Conservation (phyloP, 2,329 filamentous ascomycete species). For the Xylariales sp. region DNA sequence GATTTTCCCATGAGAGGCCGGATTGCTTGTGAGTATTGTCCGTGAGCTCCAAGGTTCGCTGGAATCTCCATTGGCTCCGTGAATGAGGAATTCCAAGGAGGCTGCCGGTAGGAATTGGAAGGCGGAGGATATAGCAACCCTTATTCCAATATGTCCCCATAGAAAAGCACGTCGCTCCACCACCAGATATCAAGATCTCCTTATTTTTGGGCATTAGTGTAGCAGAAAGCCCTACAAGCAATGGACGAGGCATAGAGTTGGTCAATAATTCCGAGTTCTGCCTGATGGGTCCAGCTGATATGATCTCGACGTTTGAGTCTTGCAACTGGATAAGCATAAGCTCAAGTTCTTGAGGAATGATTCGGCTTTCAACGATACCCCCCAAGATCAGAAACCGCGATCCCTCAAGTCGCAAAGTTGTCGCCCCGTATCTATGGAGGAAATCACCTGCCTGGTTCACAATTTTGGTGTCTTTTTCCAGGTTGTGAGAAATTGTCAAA, state of each 20-base stretch:
- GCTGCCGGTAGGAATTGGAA: background rate
- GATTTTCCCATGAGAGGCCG: background rate
- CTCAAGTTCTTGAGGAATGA: conserved; percentile 46
- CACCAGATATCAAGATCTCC: conserved; percentile 63
- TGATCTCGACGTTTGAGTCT: conserved; percentile 17
- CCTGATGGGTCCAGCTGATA: conserved; percentile 14
- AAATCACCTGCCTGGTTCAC: conserved; percentile 1
- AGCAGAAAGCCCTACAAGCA: conserved; percentile 67
- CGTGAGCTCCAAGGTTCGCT: conserved; percentile 4
- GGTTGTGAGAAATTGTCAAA: conserved; percentile 8
- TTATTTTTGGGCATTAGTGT: conserved; percentile 39
- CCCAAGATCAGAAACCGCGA: conserved; percentile 33
- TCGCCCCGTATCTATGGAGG: conserved; percentile 40
- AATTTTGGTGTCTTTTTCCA: conserved; percentile 6
- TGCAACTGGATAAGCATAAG: conserved; percentile 37
- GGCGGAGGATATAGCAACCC: conserved; percentile 26
- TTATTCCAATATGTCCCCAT: conserved; percentile 85
- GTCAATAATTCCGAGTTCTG: background rate
- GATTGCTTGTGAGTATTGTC: background rate
- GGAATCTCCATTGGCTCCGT: conserved; percentile 3
- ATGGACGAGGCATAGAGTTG: conserved; percentile 40
- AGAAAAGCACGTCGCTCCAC: conserved; percentile 84
- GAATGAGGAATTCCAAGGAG: too few relatives aligned
- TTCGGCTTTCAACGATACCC: conserved; percentile 34
- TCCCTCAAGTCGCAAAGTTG: conserved; percentile 21